Base-by-base conservation (phyloP, 805 yeast species). In the Pichia paraexigua region DNA sequence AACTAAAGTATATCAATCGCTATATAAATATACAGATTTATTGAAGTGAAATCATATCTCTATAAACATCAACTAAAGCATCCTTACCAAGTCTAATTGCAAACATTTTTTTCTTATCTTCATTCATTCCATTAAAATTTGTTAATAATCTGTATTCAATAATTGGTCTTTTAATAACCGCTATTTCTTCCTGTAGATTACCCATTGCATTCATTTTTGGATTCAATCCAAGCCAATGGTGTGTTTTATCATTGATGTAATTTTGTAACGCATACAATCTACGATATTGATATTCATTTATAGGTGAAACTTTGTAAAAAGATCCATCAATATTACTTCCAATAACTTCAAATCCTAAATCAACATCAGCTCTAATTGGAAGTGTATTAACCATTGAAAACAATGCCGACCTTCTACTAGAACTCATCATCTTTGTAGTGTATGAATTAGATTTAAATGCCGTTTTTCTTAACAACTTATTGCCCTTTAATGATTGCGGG, bases 271-370 rank as follows among this genome's bases (percentile, higher is more conserved):
- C 83, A 61, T 86, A 87, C 62, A 94, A 73, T 52, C 95, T 74
- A 65, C 97, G 77, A 67, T 89, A 94, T 13, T 80, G 74, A 3
- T 79, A 69, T 63, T 94, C 98, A 41, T 77, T 71, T 13, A 90
- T 70, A 0, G 98, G 97, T 21, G 79, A 71, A 9, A 94, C 79
- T 47, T 79, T 77, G 60, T 80, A 82, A 39, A 94, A 66, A 0
- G 91, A 82, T 0, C 99, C 99, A 60, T 91, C 96, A 2, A 74
- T 70, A 17, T 85, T 82, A 1, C 83, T 81, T 3, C 92, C 96
- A 47, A 92, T 65, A 8, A 80, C 73, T 59, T 82, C 88, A 63
- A 76, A 78, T 3, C 68, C 71, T 17, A 61, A 51, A 49, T 65
- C 67, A 20, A 61, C 63, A 18, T 63, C 68, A 12, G 63, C 59